phyloP scores from a whole-genome alignment of 331 rosid species.

The Erythrophleum ivorense region DNA sequence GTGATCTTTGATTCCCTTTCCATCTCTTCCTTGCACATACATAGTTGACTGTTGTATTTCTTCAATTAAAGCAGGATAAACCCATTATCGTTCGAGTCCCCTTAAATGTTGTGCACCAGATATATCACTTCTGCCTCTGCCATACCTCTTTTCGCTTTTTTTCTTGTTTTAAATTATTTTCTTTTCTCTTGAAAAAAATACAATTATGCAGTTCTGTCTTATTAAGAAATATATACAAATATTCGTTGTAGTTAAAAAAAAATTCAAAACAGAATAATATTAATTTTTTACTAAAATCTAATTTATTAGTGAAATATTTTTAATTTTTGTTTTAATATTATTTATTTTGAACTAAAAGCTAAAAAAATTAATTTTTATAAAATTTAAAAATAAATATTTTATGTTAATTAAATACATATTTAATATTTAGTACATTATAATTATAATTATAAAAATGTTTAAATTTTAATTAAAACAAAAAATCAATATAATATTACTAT shows the following conservation, averaged over 20 bases:
- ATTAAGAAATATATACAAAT: neutral
- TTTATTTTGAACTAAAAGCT: too few relatives aligned
- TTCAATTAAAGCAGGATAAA: slow-evolving; percentile 16
- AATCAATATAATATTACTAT: too few relatives aligned
- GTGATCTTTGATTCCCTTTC: slow-evolving; percentile 32
- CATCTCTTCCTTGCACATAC: neutral
- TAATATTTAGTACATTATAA: too few relatives aligned
- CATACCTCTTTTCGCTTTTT: slow-evolving; percentile 6
- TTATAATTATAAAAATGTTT: too few relatives aligned
- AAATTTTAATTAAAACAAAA: too few relatives aligned
- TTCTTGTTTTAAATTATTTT: neutral
- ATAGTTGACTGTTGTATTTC: slow-evolving; percentile 42
- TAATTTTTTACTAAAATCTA: neutral
- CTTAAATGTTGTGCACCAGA: slow-evolving; percentile 38
- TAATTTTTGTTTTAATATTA: too few relatives aligned
- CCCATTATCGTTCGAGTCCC: slow-evolving; percentile 34
- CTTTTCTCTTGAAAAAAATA: neutral
- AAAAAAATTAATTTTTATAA: too few relatives aligned
- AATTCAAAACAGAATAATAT: neutral
- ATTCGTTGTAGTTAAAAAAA: neutral
- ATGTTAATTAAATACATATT: too few relatives aligned
- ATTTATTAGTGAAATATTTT: neutral
- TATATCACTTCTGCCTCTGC: slow-evolving; percentile 18
- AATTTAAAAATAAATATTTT: too few relatives aligned
- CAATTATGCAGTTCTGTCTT: neutral